Conservation (phyloP, 2,329 filamentous ascomycete species). For the Hymenoscyphus scutula region DNA sequence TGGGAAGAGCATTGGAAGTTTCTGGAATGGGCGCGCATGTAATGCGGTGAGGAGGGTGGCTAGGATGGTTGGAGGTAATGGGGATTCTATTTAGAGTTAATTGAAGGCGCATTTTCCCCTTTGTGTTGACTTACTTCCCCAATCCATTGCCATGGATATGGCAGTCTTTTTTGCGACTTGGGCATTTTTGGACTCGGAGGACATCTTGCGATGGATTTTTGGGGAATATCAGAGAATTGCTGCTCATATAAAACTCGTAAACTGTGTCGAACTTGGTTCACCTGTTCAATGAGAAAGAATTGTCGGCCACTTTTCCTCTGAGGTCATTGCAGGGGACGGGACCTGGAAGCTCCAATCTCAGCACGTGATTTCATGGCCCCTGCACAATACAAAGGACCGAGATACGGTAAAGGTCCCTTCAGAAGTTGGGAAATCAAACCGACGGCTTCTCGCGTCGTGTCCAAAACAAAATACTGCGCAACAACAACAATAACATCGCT, state of each 20-base stretch:
- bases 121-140: constrained; percentile 46
- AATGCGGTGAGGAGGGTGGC: constrained; percentile 66
- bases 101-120: neutral
- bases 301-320: neutral
- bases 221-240: neutral
- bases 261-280: neutral
- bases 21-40: constrained; percentile 63
- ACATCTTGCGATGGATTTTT: constrained; percentile 20
- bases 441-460: constrained; percentile 17
- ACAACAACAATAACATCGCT: constrained; percentile 6
- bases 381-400: neutral
- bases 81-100: constrained; percentile 48
- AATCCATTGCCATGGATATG: constrained; percentile 46
- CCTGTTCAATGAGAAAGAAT: neutral
- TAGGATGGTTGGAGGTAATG: constrained; percentile 62
- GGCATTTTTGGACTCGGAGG: constrained; percentile 24
- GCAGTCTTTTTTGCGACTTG: constrained; percentile 39
- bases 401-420: neutral
- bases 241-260: neutral
- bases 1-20: constrained; percentile 65
- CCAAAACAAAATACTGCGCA: constrained; percentile 17
- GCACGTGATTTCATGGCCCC: neutral
- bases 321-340: neutral
- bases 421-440: neutral
- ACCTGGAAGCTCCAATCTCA: neutral